These are phyloP conservation scores for Limtongozyma cylindracea DNA, from an alignment of 805 yeast species.

Conservation along the genomic window DNA sequence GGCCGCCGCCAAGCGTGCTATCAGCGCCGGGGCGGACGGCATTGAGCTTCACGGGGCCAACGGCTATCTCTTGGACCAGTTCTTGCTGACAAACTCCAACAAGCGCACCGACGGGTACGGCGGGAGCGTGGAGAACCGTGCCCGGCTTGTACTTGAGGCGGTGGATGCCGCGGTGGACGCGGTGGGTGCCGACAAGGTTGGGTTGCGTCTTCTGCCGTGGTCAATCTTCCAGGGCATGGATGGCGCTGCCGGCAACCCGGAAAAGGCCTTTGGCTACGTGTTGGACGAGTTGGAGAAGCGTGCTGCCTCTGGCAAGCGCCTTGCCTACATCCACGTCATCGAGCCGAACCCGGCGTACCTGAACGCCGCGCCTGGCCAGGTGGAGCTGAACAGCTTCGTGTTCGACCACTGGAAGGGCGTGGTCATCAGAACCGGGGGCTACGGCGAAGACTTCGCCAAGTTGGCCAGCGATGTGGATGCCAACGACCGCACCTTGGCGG, in stretches of 20 bases:
- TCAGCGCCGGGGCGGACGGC: constrained; percentile 14
- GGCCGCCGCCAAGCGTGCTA: constrained; percentile 12
- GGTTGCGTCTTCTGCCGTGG: constrained; percentile 24
- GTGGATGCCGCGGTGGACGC: constrained; percentile 19
- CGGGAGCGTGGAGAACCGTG: constrained; percentile 16
- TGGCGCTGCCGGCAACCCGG: constrained; percentile 9
- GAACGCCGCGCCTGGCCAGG: too few relatives aligned
- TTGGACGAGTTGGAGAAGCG: constrained; percentile 13
- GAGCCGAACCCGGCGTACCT: constrained; percentile 1
- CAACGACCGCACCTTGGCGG: constrained; percentile 18
- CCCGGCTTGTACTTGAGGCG: constrained; percentile 15
- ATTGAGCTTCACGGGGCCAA: constrained; percentile 16
- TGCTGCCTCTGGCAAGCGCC: constrained; percentile 6
- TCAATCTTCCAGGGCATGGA: constrained; percentile 8
- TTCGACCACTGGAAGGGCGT: constrained; percentile 21
- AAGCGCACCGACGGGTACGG: constrained; percentile 17
- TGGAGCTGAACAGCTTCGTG: constrained; percentile 10
- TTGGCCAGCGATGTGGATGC: constrained; percentile 2
- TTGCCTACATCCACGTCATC: constrained; percentile 11
- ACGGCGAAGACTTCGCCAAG: constrained; percentile 4
- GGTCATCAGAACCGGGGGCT: constrained; percentile 3
- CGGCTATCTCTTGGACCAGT: constrained; percentile 14
- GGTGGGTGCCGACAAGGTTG: constrained; percentile 23
- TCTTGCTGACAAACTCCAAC: constrained; percentile 10
- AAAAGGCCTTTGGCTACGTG: constrained; percentile 11